Conservation (phyloP, 768 basidiomycete species). For the Boletus reticuloceps region DNA sequence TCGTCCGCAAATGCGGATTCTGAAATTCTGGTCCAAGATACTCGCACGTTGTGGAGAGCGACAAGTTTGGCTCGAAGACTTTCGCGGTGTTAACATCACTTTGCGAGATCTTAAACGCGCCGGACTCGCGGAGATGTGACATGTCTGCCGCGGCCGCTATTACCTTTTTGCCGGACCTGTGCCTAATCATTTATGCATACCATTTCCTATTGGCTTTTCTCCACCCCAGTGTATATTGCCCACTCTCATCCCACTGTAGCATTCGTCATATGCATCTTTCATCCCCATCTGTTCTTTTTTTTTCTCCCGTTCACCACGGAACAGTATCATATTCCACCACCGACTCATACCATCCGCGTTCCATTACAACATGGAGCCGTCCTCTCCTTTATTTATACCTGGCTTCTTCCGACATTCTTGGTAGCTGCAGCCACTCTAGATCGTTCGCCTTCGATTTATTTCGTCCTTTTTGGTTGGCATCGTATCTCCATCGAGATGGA, state of each 20-base stretch:
- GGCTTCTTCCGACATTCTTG: background rate
- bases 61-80: slow-evolving; percentile 66
- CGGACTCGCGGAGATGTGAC: slow-evolving; percentile 20
- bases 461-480: slow-evolving; percentile 2
- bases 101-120: slow-evolving; percentile 40
- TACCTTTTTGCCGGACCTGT: background rate
- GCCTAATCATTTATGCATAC: slow-evolving; percentile 19
- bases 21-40: slow-evolving; percentile 51
- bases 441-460: slow-evolving; percentile 4
- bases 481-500: slow-evolving; percentile 19
- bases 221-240: slow-evolving; percentile 31
- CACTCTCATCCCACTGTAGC: slow-evolving; percentile 28
- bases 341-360: slow-evolving; percentile 2
- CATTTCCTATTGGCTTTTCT: slow-evolving; percentile 6
- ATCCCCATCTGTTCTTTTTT: background rate
- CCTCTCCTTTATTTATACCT: slow-evolving; percentile 15
- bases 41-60: slow-evolving; percentile 48
- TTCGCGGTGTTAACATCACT: slow-evolving; percentile 56
- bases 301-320: background rate
- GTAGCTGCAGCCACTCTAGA: background rate
- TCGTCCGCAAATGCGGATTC: slow-evolving; percentile 33
- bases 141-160: background rate
- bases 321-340: slow-evolving; percentile 1
- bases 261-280: slow-evolving; percentile 28
- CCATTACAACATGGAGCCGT: slow-evolving; percentile 7